Evolutionary conservation across 345 rosid species (phyloP), one percentile per base, ranked within the genome.

Genomic region (Acer yangbiense): DNA sequence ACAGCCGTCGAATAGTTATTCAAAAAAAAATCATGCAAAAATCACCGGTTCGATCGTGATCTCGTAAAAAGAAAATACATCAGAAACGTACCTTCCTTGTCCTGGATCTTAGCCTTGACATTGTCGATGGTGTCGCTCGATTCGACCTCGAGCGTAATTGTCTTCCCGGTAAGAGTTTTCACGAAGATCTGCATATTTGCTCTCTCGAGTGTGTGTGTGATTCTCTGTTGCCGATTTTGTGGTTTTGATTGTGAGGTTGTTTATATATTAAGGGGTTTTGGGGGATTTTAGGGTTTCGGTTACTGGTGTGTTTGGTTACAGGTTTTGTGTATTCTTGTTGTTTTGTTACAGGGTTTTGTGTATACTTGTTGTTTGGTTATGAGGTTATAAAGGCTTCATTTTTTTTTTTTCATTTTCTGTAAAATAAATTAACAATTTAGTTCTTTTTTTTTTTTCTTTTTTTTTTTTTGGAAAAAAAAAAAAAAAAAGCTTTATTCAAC

Each of bases 41-140:
- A 16, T 35, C 10, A 32, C 5, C 5, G 76, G 44, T 43, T 43
- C 44, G 7, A 61, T 16, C 48, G 14, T 70, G 2, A 39, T 21
- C 68, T 41, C 11, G 46, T 43, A 8, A 7, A 13, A 50, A 0
- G 3, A 50, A 50, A 50, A 8, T 0, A 43, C 6, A 20, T 7
- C 50, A 46, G 50, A 10, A 46, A 46, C 50, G 12, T 16, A 87
- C 94, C 94, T 85, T 90, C 94, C 86, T 90, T 90, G 83, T 90
- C 94, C 88, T 90, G 94, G 75, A 90, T 90, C 90, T 90, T 90
- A 21, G 94, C 90, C 80, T 90, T 90, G 55, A 90, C 92, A 85
- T 90, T 90, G 87, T 90, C 94, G 74, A 90, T 86, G 16, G 94
- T 90, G 74, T 90, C 94, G 71, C 94, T 90, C 65, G 90, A 87